Conservation (phyloP, 2,329 filamentous ascomycete genomes). For the Boeremia exigua region DNA sequence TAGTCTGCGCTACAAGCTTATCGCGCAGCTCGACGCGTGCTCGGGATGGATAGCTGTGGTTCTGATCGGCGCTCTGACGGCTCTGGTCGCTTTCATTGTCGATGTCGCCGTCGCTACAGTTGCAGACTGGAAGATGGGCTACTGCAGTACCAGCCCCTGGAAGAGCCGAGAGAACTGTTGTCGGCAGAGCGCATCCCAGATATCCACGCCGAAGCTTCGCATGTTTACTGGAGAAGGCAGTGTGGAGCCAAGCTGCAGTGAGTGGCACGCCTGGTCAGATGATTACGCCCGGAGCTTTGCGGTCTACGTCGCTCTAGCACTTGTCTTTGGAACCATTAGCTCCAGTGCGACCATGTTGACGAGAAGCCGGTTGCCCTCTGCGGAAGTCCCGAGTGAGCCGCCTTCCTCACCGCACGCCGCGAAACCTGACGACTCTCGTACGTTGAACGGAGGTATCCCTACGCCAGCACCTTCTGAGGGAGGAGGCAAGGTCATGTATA, state of each 20-base stretch:
- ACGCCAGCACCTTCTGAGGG: conserved; percentile 20
- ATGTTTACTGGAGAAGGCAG: background rate
- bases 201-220: background rate
- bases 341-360: conserved; percentile 59
- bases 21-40: conserved; percentile 56
- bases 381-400: conserved; percentile 31
- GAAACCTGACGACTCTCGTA: conserved; percentile 4
- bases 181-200: conserved; percentile 15
- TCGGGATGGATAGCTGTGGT: conserved; percentile 64
- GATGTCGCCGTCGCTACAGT: conserved; percentile 62
- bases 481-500: conserved; percentile 61
- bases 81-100: conserved; percentile 62
- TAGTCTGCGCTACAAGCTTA: conserved; percentile 51
- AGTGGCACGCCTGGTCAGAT: conserved; percentile 54
- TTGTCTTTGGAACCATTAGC: conserved; percentile 59
- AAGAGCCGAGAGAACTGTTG: conserved; percentile 60
- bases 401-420: conserved; percentile 8
- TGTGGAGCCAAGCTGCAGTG: conserved; percentile 44
- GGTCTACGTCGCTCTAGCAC: conserved; percentile 58
- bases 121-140: conserved; percentile 65
- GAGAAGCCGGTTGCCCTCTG: conserved; percentile 56
- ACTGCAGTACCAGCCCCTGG: conserved; percentile 56
- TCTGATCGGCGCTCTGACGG: conserved; percentile 61
- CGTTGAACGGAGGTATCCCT: background rate
- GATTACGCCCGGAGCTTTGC: conserved; percentile 53